Conservation (phyloP, 1,284 basidiomycete genomes). For the Chalciporus sp. region DNA sequence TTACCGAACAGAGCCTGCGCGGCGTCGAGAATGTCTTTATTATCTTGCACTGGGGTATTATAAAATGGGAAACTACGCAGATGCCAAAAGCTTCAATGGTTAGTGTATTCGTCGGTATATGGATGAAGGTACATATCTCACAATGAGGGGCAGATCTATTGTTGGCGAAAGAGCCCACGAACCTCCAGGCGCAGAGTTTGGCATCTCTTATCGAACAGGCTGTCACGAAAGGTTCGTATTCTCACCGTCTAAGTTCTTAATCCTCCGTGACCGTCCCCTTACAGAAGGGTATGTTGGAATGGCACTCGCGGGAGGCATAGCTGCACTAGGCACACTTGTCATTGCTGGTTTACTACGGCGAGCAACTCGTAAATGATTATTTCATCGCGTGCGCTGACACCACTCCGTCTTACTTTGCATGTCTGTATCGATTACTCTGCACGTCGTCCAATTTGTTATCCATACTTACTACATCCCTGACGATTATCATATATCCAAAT, state of each 20-base stretch:
- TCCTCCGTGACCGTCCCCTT: constrained; percentile 7
- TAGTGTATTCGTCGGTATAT: constrained; percentile 26
- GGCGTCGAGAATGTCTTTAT: constrained; percentile 95
- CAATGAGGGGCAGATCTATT: constrained; percentile 64
- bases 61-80: constrained; percentile 95
- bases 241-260: neutral
- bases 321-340: constrained; percentile 83
- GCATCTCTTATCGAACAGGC: constrained; percentile 85
- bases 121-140: neutral
- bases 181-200: constrained; percentile 92
- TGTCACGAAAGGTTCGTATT: constrained; percentile 72
- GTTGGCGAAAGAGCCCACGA: constrained; percentile 91
- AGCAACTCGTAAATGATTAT: constrained; percentile 70
- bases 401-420: constrained; percentile 10
- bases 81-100: constrained; percentile 95
- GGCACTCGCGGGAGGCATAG: constrained; percentile 90
- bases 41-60: constrained; percentile 97
- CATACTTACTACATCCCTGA: constrained; percentile 7
- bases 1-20: constrained; percentile 85
- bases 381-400: constrained; percentile 13
- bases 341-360: constrained; percentile 86
- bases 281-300: constrained; percentile 93
- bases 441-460: constrained; percentile 10
- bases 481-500: constrained; percentile 33
- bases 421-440: constrained; percentile 15